Evolutionary conservation across 257 asterid genomes (phyloP).

Genomic region (Solanum paucissectum): DNA sequence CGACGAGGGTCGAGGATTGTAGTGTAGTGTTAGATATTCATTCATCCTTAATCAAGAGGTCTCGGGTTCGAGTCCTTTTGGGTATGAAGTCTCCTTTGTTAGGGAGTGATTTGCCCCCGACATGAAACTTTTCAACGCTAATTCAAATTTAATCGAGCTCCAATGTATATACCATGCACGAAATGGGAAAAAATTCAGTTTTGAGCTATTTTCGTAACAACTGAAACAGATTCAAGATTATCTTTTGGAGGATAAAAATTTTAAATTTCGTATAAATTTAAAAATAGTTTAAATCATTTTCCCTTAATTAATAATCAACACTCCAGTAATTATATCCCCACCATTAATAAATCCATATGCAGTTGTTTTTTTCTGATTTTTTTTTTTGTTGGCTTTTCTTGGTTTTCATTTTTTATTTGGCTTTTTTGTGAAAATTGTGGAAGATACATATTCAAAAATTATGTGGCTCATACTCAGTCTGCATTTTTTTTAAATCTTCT

Average conservation of each 20-base stretch:
- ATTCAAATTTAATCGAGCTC: too few relatives aligned
- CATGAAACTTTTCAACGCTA: fast-evolving
- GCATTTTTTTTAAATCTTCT: neutral
- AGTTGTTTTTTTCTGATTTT: too few relatives aligned
- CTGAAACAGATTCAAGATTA: too few relatives aligned
- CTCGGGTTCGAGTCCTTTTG: fast-evolving
- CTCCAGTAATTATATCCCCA: neutral
- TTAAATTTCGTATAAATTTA: neutral
- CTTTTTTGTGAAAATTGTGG: neutral
- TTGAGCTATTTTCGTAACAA: too few relatives aligned
- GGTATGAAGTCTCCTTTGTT: too few relatives aligned
- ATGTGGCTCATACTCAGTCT: neutral
- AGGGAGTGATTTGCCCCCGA: fast-evolving
- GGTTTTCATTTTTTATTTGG: too few relatives aligned
- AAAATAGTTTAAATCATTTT: neutral
- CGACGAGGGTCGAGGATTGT: too few relatives aligned
- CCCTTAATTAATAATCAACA: neutral
- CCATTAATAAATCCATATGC: neutral
- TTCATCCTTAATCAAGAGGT: too few relatives aligned
- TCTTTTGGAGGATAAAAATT: neutral
- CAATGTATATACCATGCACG: too few relatives aligned
- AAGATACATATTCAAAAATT: neutral
- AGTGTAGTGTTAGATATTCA: too few relatives aligned
- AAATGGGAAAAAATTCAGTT: too few relatives aligned
- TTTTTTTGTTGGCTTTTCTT: neutral